phyloP scores from a whole-genome alignment of 371 early-diverging fungal genomes.

The Parasitella parasitica region DNA sequence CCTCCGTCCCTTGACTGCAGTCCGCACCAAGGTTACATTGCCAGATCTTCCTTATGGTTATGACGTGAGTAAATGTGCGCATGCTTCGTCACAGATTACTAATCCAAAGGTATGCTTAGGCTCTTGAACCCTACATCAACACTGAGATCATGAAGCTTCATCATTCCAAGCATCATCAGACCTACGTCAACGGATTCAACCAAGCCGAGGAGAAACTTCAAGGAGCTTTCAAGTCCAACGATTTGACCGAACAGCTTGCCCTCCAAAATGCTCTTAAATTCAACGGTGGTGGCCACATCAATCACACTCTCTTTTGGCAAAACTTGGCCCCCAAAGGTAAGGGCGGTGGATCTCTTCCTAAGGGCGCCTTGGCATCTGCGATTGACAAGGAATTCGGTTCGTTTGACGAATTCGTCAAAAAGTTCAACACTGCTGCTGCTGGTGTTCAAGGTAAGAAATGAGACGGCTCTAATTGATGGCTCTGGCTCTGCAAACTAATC shows the following conservation, averaged over 20 bases:
- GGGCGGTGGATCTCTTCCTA: conserved; percentile 22
- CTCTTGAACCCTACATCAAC: conserved; percentile 91
- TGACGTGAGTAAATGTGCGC: conserved; percentile 56
- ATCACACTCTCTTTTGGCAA: conserved; percentile 97
- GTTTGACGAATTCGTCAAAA: conserved; percentile 77
- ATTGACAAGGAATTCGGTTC: conserved; percentile 88
- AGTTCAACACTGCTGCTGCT: conserved; percentile 82
- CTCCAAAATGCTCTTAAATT: conserved; percentile 86
- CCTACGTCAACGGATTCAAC: conserved; percentile 62
- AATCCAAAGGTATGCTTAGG: too few relatives aligned
- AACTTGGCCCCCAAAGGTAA: conserved; percentile 81
- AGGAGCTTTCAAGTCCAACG: conserved; percentile 66
- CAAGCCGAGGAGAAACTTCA: conserved; percentile 71
- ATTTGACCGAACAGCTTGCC: conserved; percentile 72
- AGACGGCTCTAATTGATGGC: too few relatives aligned
- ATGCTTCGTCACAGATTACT: neutral
- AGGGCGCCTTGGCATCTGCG: conserved; percentile 24
- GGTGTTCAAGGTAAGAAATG: conserved; percentile 73
- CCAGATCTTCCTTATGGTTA: conserved; percentile 78
- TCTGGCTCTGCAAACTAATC: too few relatives aligned
- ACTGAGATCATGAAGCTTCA: conserved; percentile 97
- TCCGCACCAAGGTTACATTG: conserved; percentile 67
- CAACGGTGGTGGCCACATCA: conserved; percentile 98
- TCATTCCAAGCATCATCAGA: conserved; percentile 95
- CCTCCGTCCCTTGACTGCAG: conserved; percentile 48